phyloP scores from a whole-genome alignment of 2,329 filamentous ascomycete genomes.

The Penicillium sp. region DNA sequence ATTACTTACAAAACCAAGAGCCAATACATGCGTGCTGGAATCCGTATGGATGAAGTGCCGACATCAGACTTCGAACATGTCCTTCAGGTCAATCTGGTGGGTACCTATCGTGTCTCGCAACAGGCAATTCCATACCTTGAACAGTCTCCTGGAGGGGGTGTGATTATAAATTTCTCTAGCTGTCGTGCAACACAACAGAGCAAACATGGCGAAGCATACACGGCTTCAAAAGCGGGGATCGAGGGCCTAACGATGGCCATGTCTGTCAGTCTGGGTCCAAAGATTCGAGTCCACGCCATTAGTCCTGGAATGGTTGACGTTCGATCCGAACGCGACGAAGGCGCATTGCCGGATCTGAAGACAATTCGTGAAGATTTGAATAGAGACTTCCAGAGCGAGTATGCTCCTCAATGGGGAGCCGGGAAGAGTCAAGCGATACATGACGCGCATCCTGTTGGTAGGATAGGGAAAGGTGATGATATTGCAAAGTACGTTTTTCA shows the following conservation, averaged over 20 bases:
- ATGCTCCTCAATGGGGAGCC: conserved; percentile 2
- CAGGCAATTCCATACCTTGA: conserved; percentile 2
- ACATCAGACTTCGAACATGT: conserved; percentile 4
- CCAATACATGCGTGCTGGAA: conserved; percentile 4
- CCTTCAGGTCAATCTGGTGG: conserved; percentile 1
- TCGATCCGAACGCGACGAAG: conserved; percentile 2
- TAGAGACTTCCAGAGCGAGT: conserved; percentile 6
- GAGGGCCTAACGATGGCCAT: conserved; percentile 5
- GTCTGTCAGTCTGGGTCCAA: conserved; percentile 2
- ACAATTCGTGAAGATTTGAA: background rate
- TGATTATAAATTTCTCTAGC: conserved; percentile 6
- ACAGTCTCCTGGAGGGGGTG: conserved; percentile 1
- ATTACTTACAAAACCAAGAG: background rate
- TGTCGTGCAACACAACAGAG: conserved; percentile 3
- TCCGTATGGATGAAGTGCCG: conserved; percentile 5
- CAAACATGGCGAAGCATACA: conserved; percentile 5
- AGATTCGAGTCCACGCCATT: conserved; percentile 2
- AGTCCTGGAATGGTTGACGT: conserved; percentile 7
- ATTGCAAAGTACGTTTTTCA: conserved; percentile 2
- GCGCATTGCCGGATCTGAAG: background rate
- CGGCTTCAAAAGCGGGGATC: conserved; percentile 4
- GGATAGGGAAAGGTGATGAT: conserved; percentile 5
- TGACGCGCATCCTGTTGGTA: conserved; percentile 3
- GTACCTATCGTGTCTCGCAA: conserved; percentile 5
- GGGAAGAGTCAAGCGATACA: conserved; percentile 1